Base-by-base conservation (phyloP, 106 monocot species). In the Dendrobium chrysotoxum region DNA sequence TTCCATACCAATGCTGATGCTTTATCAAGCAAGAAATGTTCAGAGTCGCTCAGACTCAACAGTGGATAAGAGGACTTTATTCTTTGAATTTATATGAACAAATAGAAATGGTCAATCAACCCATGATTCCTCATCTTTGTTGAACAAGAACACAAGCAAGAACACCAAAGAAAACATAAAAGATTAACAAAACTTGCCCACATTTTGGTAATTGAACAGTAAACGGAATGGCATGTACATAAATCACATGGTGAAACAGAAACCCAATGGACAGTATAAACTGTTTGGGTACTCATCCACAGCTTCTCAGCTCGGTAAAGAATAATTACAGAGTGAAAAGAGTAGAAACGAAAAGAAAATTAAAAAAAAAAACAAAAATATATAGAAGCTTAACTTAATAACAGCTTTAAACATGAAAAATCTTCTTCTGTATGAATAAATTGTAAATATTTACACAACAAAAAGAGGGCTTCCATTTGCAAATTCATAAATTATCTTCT, bases 221-320 rank as follows among this genome's bases (percentile, higher is more conserved):
- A 74, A 39, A 74, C 0, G 11, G 74, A 40, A 74, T 16, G 40
- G 74, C 4, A 41, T 13, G 41, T 41, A 21, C 74, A 74, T 2
- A 31, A 41, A 74, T 28, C 74, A 74, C 74, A 74, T 74, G 74
- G 74, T 41, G 41, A 61, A 39, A 41, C 1, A 41, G 40, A 74
- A 41, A 74, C 74, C 28, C 18, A 8, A 41, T 41, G 21, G 38
- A 15, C 74, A 74, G 17, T 40, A 74, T 18, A 41, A 40, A 74
- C 31, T 41, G 20, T 74, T 74, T 21, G 20, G 15, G 40, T 41
- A 2, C 41, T 74, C 41, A 40, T 74, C 20, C 40, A 31, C 21
- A 40, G 38, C 41, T 5, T 41, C 40, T 74, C 40, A 61, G 21
- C 31, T 70, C 28, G 15, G n/a, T 15, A 65, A 70, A 35, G 70